phyloP scores from a whole-genome alignment of 345 rosid genomes.

The Arabidopsis arenosa region DNA sequence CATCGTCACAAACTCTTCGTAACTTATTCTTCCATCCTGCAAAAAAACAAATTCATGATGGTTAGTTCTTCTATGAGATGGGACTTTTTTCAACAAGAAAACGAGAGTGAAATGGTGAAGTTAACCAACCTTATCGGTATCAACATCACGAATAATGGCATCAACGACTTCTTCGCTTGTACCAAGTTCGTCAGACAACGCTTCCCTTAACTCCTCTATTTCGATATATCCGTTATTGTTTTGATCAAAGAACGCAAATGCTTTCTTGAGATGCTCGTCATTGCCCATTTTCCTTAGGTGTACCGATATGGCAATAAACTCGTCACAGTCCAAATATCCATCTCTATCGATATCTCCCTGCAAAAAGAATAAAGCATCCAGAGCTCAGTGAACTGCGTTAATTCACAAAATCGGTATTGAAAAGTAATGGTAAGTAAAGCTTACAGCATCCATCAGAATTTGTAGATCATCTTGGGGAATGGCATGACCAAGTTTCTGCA shows the following conservation, averaged over 20 bases:
- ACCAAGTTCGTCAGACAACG: constrained; percentile 77
- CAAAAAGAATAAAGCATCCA: constrained; percentile 41
- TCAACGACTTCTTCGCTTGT: constrained; percentile 75
- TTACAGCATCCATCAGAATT: constrained; percentile 95
- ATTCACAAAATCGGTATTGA: background rate
- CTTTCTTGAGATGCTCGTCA: constrained; percentile 86
- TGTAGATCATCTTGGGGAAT: constrained; percentile 83
- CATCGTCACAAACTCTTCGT: constrained; percentile 84
- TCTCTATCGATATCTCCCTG: constrained; percentile 94
- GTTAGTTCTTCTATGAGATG: background rate
- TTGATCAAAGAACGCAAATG: constrained; percentile 81
- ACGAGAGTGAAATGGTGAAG: background rate
- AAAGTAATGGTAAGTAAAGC: constrained; percentile 36
- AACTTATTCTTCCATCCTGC: constrained; percentile 94
- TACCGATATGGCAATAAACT: constrained; percentile 91
- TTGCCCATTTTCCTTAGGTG: constrained; percentile 93
- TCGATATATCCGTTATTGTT: constrained; percentile 81
- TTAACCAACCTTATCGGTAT: constrained; percentile 78
- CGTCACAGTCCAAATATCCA: constrained; percentile 76
- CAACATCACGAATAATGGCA: constrained; percentile 93
- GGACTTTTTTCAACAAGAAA: background rate
- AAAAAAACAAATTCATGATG: background rate
- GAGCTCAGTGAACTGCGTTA: constrained; percentile 20
- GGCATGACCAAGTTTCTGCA: constrained; percentile 79
- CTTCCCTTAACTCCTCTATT: constrained; percentile 78